phyloP scores from a whole-genome alignment of 73 alveolate species.

The Tetrahymena borealis region DNA sequence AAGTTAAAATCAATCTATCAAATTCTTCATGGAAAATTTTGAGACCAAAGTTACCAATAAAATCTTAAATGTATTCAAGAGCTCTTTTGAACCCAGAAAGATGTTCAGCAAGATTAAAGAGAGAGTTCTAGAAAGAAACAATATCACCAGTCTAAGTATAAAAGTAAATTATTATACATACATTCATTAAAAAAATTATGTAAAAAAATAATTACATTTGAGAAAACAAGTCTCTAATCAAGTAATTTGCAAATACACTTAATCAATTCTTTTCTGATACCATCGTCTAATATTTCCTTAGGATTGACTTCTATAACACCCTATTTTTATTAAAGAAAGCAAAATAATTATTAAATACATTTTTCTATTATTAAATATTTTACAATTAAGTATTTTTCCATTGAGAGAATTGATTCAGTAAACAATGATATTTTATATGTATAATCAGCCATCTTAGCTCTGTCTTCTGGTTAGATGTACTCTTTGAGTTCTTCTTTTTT shows the following conservation, averaged over 20 bases:
- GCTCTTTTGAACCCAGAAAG: constrained; percentile 39
- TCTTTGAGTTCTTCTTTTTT: constrained; percentile 83
- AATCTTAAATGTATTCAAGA: constrained; percentile 43
- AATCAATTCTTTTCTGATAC: constrained; percentile 90
- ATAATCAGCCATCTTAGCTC: constrained; percentile 75
- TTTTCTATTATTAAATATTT: neutral
- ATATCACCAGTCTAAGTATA: neutral
- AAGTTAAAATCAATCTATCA: constrained; percentile 33
- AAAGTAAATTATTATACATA: too few relatives aligned
- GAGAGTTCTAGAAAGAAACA: neutral
- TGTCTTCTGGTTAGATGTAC: constrained; percentile 80
- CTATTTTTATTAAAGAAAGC: constrained; percentile 20
- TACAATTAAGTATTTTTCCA: constrained; percentile 69
- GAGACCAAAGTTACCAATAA: constrained; percentile 31
- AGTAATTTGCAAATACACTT: constrained; percentile 59
- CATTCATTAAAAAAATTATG: neutral
- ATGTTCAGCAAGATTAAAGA: constrained; percentile 24
- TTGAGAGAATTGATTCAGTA: constrained; percentile 86
- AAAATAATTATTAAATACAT: neutral
- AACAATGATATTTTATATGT: constrained; percentile 85
- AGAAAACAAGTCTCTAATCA: constrained; percentile 42
- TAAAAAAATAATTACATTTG: neutral
- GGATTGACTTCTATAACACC: constrained; percentile 97
- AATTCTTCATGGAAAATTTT: constrained; percentile 41
- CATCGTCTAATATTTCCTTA: constrained; percentile 88